phyloP scores from a whole-genome alignment of 768 basidiomycete genomes.

The Boletus insuetus region DNA sequence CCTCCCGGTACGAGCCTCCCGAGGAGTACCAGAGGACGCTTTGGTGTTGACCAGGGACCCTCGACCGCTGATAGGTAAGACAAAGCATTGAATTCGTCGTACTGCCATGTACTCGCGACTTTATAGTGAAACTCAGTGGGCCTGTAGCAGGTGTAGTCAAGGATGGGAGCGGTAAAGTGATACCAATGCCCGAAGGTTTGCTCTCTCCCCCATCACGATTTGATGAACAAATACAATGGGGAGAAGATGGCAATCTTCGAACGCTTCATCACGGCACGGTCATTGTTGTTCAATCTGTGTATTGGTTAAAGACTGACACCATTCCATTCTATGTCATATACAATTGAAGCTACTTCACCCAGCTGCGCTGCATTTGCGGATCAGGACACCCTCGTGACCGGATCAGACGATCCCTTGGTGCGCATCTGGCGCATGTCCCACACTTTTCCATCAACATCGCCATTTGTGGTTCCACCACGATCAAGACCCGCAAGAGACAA shows the following conservation, averaged over 20 bases:
- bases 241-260: constrained; percentile 53
- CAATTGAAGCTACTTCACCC: constrained; percentile 70
- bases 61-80: constrained; percentile 55
- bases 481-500: constrained; percentile 20
- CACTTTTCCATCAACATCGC: constrained; percentile 13
- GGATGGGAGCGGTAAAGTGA: constrained; percentile 45
- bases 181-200: constrained; percentile 59
- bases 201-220: constrained; percentile 56
- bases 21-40: constrained; percentile 84
- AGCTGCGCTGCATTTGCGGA: constrained; percentile 81
- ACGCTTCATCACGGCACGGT: constrained; percentile 60
- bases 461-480: constrained; percentile 16
- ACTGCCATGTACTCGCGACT: constrained; percentile 11
- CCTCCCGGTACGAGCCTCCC: constrained; percentile 65
- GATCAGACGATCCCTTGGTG: constrained; percentile 77
- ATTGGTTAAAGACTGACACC: background rate
- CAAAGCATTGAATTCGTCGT: background rate
- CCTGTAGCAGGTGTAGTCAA: constrained; percentile 45
- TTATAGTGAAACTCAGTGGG: constrained; percentile 40
- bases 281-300: background rate
- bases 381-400: constrained; percentile 69
- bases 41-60: constrained; percentile 60
- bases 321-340: constrained; percentile 54
- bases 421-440: constrained; percentile 72
- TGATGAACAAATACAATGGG: constrained; percentile 75